Evolutionary conservation across 495 filamentous ascomycete genomes (phyloP).

Genomic region (Talaromyces wortmannii): DNA sequence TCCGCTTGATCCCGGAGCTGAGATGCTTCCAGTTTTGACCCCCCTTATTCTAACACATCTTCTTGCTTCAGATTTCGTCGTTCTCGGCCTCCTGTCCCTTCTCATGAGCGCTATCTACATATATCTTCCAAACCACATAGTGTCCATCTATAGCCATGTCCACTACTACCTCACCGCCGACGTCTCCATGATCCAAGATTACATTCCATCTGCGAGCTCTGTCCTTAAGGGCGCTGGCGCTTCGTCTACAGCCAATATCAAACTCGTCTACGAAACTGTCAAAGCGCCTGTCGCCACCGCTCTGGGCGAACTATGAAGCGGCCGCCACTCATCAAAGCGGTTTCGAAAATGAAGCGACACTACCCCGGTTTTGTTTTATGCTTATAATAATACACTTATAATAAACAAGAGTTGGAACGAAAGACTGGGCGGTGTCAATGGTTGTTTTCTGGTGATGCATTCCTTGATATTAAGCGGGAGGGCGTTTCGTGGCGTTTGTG

Average conservation of each 20-base stretch:
- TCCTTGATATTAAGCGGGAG: not conserved
- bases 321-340: not conserved
- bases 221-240: conserved; percentile 23
- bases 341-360: not conserved
- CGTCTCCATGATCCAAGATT: conserved; percentile 31
- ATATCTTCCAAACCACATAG: conserved; percentile 87
- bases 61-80: conserved; percentile 63
- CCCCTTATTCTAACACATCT: not conserved
- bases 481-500: not conserved
- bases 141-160: conserved; percentile 67
- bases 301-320: conserved; percentile 30
- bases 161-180: conserved; percentile 94
- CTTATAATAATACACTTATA: no score
- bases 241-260: conserved; percentile 23
- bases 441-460: no score
- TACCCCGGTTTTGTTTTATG: no score
- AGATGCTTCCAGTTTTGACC: not conserved
- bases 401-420: no score
- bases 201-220: conserved; percentile 27
- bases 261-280: conserved; percentile 35
- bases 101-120: conserved; percentile 77
- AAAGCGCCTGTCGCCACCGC: conserved; percentile 28
- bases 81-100: conserved; percentile 82
- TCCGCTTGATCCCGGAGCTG: not conserved
- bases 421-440: no score